Conservation (phyloP, 2,329 filamentous ascomycete genomes). For the Hypoxylon sp. region DNA sequence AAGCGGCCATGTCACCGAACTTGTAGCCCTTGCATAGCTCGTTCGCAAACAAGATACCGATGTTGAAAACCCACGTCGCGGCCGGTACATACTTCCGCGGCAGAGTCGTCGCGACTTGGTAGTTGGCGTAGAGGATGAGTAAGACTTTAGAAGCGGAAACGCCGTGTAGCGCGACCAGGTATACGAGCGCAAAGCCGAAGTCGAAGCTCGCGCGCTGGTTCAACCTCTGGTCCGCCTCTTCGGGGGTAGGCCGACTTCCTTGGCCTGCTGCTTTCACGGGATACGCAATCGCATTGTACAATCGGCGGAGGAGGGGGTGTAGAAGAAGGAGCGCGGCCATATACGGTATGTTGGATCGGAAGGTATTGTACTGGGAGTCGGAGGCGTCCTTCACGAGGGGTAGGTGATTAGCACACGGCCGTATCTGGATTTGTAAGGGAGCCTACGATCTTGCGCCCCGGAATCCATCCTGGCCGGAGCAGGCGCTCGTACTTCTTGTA, state of each 20-base stretch:
- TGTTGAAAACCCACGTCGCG: constrained; percentile 89
- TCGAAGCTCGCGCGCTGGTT: constrained; percentile 83
- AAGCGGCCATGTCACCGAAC: constrained; percentile 67
- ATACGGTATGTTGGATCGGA: constrained; percentile 86
- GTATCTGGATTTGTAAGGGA: constrained; percentile 11
- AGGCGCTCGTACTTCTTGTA: constrained; percentile 76
- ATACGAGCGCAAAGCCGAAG: constrained; percentile 79
- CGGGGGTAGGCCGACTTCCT: constrained; percentile 44
- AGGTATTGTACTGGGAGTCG: constrained; percentile 85
- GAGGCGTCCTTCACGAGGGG: constrained; percentile 77
- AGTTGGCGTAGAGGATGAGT: constrained; percentile 82
- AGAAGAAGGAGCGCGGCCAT: constrained; percentile 75
- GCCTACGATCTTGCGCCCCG: constrained; percentile 84
- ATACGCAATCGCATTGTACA: constrained; percentile 68
- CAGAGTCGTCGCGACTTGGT: constrained; percentile 75
- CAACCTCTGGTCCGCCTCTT: constrained; percentile 64
- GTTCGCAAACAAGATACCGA: constrained; percentile 86
- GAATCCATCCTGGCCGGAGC: constrained; percentile 87
- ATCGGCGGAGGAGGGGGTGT: constrained; percentile 79
- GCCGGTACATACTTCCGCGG: constrained; percentile 75
- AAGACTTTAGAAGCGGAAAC: constrained; percentile 85
- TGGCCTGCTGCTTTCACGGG: constrained; percentile 46
- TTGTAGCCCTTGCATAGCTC: constrained; percentile 82
- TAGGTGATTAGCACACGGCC: constrained; percentile 19
- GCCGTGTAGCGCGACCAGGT: constrained; percentile 82